A percentile compares a stretch with the other conserved stretches of the same genome.
These are phyloP conservation scores for Ogataea ganodermae DNA, from an alignment of 805 yeast genomes.

Conservation along the genomic window DNA sequence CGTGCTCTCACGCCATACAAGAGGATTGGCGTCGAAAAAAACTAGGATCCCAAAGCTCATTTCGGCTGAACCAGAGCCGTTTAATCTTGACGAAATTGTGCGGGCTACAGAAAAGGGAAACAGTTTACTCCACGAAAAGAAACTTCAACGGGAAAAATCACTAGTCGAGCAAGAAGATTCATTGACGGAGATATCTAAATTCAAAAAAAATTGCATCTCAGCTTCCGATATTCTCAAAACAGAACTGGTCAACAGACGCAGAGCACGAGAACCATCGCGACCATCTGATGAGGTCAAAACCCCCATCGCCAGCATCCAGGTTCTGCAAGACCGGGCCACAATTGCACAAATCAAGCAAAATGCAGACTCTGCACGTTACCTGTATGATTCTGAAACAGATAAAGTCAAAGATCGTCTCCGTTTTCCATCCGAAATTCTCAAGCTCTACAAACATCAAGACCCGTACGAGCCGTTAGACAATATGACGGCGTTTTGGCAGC, in stretches of 20 bases:
- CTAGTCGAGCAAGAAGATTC: neutral
- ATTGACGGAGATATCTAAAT: neutral
- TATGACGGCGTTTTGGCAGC: conserved; percentile 9
- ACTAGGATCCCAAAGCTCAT: neutral
- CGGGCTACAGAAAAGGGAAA: conserved; percentile 13
- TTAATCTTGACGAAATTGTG: conserved; percentile 3
- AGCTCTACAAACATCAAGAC: neutral
- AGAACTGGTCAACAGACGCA: conserved; percentile 2
- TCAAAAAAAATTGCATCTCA: neutral
- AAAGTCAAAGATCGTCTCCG: conserved; percentile 13
- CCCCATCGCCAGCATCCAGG: neutral
- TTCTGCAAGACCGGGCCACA: conserved; percentile 2
- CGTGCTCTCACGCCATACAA: neutral
- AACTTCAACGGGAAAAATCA: neutral
- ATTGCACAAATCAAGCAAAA: neutral
- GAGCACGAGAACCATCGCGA: neutral
- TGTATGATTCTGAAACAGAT: conserved; percentile 9
- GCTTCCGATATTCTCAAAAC: neutral
- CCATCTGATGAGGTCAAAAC: neutral
- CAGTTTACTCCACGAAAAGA: conserved; percentile 1
- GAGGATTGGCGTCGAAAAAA: neutral
- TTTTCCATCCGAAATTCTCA: conserved; percentile 1
- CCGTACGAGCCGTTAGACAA: neutral
- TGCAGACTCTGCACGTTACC: conserved; percentile 6
- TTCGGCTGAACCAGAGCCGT: conserved; percentile 4